Evolutionary conservation across 768 basidiomycete species (phyloP).

Genomic region (Boletus reticulatus): DNA sequence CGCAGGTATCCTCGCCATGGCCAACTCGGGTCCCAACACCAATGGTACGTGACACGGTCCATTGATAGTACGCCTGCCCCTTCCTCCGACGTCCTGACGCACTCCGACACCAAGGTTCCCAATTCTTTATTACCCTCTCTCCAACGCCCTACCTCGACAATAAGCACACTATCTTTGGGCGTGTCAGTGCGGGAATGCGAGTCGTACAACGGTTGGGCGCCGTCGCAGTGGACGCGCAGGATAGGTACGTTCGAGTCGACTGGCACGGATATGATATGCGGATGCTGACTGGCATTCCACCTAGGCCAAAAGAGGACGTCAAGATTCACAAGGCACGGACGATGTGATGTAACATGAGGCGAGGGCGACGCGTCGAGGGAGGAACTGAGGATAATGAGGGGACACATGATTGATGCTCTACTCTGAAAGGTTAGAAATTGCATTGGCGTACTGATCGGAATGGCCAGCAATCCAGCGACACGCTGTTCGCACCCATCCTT

Average conservation of each 20-base stretch:
- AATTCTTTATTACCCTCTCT: conserved; percentile 87
- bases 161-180: conserved; percentile 89
- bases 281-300: background rate
- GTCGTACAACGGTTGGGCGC: conserved; percentile 91
- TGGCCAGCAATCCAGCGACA: too few relatives aligned
- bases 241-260: conserved; percentile 43
- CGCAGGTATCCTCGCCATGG: conserved; percentile 95
- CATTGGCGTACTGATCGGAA: too few relatives aligned
- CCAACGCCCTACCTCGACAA: conserved; percentile 84
- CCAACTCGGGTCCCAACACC: conserved; percentile 94
- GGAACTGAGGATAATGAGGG: background rate
- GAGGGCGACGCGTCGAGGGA: background rate
- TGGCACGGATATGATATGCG: too few relatives aligned
- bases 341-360: conserved; percentile 1
- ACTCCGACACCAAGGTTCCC: conserved; percentile 67
- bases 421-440: too few relatives aligned
- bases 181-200: conserved; percentile 87
- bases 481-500: too few relatives aligned
- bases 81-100: too few relatives aligned
- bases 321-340: conserved; percentile 79
- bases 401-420: background rate
- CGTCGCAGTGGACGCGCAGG: conserved; percentile 85
- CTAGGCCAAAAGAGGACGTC: conserved; percentile 70
- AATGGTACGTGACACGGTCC: conserved; percentile 50
- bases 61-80: background rate